phyloP scores from a whole-genome alignment of 495 filamentous ascomycete genomes.

The Penicillium mononematosum region DNA sequence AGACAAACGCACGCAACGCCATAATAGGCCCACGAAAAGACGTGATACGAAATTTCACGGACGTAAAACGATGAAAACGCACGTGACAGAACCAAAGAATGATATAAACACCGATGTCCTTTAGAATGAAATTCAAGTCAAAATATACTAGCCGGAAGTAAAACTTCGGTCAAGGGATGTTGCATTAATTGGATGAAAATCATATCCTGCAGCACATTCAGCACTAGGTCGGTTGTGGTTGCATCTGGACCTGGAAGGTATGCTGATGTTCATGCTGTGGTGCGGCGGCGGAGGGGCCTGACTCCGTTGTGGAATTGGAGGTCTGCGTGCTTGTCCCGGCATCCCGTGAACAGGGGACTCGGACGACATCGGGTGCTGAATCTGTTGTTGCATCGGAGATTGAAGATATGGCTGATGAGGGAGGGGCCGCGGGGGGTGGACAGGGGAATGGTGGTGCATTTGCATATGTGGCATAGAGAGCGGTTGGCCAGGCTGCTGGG shows the following conservation, averaged over 20 bases:
- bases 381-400: constrained; percentile 24
- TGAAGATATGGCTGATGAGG: constrained; percentile 26
- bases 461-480: constrained; percentile 29
- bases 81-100: not conserved
- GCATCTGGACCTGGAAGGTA: constrained; percentile 31
- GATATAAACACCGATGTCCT: constrained; percentile 1
- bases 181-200: not conserved
- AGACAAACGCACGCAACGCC: constrained; percentile 5
- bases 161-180: not conserved
- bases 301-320: constrained; percentile 14
- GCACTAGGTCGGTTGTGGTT: constrained; percentile 23
- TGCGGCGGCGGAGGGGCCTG: constrained; percentile 24
- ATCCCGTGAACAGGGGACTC: constrained; percentile 15
- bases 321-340: constrained; percentile 7
- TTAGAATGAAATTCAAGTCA: not conserved
- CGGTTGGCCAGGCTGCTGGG: constrained; percentile 21
- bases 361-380: constrained; percentile 21
- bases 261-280: constrained; percentile 34
- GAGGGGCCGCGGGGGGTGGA: constrained; percentile 17
- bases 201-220: not conserved
- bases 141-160: not conserved
- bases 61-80: constrained; percentile 4
- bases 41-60: constrained; percentile 4
- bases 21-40: constrained; percentile 1
- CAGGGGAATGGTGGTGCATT: constrained; percentile 28